A percentile compares a stretch with the other conserved stretches of the same genome.
These are phyloP conservation scores for Boletus sensibilis DNA, from an alignment of 768 basidiomycete genomes.

Conservation along the genomic window DNA sequence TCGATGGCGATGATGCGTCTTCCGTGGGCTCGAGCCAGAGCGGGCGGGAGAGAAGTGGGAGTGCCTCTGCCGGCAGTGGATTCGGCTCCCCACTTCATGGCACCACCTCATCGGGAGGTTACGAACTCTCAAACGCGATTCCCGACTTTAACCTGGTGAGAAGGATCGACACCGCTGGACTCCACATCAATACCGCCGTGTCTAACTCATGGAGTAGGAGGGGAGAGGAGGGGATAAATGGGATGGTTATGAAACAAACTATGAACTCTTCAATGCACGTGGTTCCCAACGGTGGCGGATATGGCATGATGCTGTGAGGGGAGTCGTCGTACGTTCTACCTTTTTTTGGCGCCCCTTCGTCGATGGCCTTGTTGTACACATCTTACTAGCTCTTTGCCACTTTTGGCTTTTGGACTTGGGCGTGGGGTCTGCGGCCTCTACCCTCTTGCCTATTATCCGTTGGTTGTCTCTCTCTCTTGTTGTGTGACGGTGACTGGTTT, in stretches of 20 bases:
- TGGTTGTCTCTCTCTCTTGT: constrained; percentile 13
- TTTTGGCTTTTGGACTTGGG: constrained; percentile 15
- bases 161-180: constrained; percentile 24
- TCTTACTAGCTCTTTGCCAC: constrained; percentile 10
- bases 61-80: constrained; percentile 35
- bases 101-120: constrained; percentile 31
- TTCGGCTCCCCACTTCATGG: constrained; percentile 33
- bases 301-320: constrained; percentile 39
- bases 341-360: neutral
- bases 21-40: constrained; percentile 38
- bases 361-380: constrained; percentile 9
- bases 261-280: constrained; percentile 39
- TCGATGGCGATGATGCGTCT: constrained; percentile 40
- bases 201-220: constrained; percentile 27
- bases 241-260: constrained; percentile 36
- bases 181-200: constrained; percentile 27
- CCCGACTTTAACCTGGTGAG: constrained; percentile 27
- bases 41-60: constrained; percentile 37
- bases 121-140: constrained; percentile 35
- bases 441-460: constrained; percentile 12
- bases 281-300: constrained; percentile 38
- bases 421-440: constrained; percentile 8
- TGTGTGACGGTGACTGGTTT: constrained; percentile 11
- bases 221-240: constrained; percentile 32
- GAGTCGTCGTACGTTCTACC: constrained; percentile 5